Percentiles rank a stretch among this genome's conserved stretches.
Evolutionary conservation across 176 grass and related monocot species (phyloP).

Genomic region (Carex littledalei): DNA sequence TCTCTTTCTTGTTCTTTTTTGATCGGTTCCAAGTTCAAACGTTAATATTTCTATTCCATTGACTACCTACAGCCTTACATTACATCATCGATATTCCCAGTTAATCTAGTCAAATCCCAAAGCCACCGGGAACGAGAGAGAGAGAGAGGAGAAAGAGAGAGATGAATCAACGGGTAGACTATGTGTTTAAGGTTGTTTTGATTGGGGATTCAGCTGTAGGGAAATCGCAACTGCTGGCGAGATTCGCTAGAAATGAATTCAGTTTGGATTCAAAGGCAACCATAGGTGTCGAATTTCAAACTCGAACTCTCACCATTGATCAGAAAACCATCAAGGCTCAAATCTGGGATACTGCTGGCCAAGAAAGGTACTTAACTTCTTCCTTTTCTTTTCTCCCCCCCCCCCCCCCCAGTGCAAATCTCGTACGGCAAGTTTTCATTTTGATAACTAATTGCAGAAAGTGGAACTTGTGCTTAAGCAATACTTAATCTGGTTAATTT

Average conservation of each 20-base stretch:
- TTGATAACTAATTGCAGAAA: neutral
- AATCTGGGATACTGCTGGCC: conserved; percentile 25
- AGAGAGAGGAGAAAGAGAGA: neutral
- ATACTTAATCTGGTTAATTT: neutral
- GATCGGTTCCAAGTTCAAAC: neutral
- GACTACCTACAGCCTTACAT: neutral
- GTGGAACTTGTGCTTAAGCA: neutral
- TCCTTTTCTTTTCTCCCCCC: too few species aligned
- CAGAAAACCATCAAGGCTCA: conserved; percentile 20
- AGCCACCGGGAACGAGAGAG: neutral
- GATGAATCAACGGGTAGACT: conserved; percentile 23
- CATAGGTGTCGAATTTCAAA: conserved; percentile 19
- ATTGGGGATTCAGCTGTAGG: conserved; percentile 26
- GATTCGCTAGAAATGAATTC: conserved; percentile 22
- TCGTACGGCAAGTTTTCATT: neutral
- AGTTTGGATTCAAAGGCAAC: conserved; percentile 27
- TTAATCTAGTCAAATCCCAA: neutral
- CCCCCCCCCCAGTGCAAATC: too few species aligned
- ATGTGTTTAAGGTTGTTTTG: conserved; percentile 25
- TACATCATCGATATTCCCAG: too few species aligned
- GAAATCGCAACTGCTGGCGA: conserved; percentile 15
- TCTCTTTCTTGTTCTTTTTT: neutral
- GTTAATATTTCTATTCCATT: neutral
- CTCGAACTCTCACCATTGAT: conserved; percentile 17
- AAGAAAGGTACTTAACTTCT: conserved; percentile 15